A percentile compares a stretch with the other conserved stretches of the same genome.
Evolutionary conservation across 2,329 filamentous ascomycete species (phyloP).

Genomic region (Scopulariopsis brevicaulis): DNA sequence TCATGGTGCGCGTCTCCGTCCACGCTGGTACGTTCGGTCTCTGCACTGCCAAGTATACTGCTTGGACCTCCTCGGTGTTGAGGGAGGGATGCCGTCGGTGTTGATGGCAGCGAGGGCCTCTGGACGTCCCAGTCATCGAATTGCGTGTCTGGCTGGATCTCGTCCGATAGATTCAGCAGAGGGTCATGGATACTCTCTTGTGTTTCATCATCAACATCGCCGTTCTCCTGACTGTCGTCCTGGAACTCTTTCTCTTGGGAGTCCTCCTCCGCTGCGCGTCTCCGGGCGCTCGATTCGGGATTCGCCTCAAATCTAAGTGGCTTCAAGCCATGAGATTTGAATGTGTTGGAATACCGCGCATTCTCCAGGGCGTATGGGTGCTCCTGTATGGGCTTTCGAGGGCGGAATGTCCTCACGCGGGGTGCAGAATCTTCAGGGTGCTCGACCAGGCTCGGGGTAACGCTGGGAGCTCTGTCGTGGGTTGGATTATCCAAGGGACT

Average conservation of each 20-base stretch:
- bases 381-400: constrained; percentile 49
- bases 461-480: neutral
- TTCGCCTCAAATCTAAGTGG: constrained; percentile 31
- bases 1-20: constrained; percentile 17
- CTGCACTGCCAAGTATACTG: constrained; percentile 21
- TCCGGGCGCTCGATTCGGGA: constrained; percentile 11
- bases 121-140: neutral
- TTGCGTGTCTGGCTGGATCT: constrained; percentile 17
- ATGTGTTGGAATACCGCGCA: constrained; percentile 37
- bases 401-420: constrained; percentile 38
- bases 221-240: constrained; percentile 35
- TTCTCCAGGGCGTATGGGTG: constrained; percentile 47
- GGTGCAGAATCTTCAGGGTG: constrained; percentile 11
- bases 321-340: constrained; percentile 42
- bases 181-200: constrained; percentile 11
- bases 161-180: constrained; percentile 14
- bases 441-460: neutral
- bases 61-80: constrained; percentile 14
- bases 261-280: constrained; percentile 17
- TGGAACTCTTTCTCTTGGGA: constrained; percentile 39
- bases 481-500: neutral
- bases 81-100: constrained; percentile 7
- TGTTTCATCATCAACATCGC: neutral
- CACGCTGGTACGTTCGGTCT: constrained; percentile 24
- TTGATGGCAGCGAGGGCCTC: constrained; percentile 2